These are phyloP conservation scores for Podila epicladia DNA, from an alignment of 192 early-diverging fungal genomes.

Conservation along the genomic window DNA sequence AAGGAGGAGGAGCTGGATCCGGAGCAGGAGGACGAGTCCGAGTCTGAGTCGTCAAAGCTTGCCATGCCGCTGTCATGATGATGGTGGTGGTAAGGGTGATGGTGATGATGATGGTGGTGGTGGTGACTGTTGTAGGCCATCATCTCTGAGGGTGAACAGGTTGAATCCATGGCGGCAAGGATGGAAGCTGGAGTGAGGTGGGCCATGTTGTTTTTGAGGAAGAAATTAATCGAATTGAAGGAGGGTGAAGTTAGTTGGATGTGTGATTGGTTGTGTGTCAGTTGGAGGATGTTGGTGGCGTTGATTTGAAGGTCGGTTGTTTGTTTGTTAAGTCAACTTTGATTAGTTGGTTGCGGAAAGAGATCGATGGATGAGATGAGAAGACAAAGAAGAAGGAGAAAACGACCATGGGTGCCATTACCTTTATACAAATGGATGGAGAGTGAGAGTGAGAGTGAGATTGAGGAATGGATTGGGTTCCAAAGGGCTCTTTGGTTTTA, in stretches of 20 bases:
- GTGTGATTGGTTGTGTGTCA: background rate
- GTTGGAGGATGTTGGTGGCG: background rate
- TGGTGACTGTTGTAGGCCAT: conserved; percentile 37
- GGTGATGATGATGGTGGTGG: conserved; percentile 9
- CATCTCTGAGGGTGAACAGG: conserved; percentile 41
- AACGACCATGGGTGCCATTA: background rate
- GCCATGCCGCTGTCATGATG: conserved; percentile 14
- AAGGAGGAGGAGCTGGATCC: conserved; percentile 36
- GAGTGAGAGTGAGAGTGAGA: background rate
- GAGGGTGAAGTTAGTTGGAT: background rate
- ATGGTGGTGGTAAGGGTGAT: conserved; percentile 6
- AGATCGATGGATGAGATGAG: background rate
- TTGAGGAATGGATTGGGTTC: background rate
- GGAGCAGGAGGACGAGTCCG: conserved; percentile 37
- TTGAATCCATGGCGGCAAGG: conserved; percentile 39
- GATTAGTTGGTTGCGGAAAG: too few relatives aligned
- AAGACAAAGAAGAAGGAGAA: background rate
- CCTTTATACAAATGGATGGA: background rate
- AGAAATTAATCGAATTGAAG: too few relatives aligned
- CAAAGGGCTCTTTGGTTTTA: background rate
- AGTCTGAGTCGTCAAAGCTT: conserved; percentile 41
- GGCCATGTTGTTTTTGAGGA: background rate
- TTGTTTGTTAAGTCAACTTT: too few relatives aligned
- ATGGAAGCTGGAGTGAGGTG: conserved; percentile 34
- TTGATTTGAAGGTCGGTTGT: too few relatives aligned